Percentiles rank a stretch among this genome's conserved stretches.
Evolutionary conservation across 805 yeast genomes (phyloP).

Genomic region (Candida silvicultrix): DNA sequence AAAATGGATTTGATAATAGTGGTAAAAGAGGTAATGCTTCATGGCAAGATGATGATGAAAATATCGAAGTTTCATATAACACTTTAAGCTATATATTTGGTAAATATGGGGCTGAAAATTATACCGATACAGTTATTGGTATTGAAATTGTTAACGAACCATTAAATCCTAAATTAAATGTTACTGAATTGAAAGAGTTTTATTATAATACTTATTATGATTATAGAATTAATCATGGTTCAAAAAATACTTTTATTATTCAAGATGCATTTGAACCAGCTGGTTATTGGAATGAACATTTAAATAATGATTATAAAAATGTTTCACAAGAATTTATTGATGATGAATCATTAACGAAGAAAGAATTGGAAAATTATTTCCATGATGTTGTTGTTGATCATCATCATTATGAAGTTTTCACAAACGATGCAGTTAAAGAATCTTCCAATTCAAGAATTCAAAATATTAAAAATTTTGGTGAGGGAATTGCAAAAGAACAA

Average conservation of each 20-base stretch:
- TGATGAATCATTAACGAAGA: constrained; percentile 27
- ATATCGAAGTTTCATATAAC: constrained; percentile 41
- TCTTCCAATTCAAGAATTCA: constrained; percentile 26
- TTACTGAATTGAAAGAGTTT: constrained; percentile 25
- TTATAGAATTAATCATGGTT: constrained; percentile 16
- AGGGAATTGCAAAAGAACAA: constrained; percentile 20
- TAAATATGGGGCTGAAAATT: constrained; percentile 43
- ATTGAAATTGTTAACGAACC: constrained; percentile 73
- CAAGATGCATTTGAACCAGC: constrained; percentile 61
- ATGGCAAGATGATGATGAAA: constrained; percentile 35
- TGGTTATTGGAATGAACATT: constrained; percentile 48
- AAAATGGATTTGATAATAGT: constrained; percentile 81
- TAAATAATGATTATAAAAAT: constrained; percentile 25
- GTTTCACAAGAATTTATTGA: constrained; percentile 24
- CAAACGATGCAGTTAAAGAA: constrained; percentile 49
- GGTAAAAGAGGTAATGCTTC: constrained; percentile 48
- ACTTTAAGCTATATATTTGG: constrained; percentile 43
- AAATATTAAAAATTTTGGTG: constrained; percentile 28
- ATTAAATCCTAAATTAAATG: constrained; percentile 43
- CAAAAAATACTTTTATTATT: constrained; percentile 39
- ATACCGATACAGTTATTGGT: constrained; percentile 57
- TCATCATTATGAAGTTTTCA: constrained; percentile 87
- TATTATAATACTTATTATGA: constrained; percentile 26
- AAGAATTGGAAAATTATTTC: constrained; percentile 37
- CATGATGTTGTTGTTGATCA: constrained; percentile 71